Conservation (phyloP, 352 stramenopile genomes). For the Pythium myriotylum region DNA sequence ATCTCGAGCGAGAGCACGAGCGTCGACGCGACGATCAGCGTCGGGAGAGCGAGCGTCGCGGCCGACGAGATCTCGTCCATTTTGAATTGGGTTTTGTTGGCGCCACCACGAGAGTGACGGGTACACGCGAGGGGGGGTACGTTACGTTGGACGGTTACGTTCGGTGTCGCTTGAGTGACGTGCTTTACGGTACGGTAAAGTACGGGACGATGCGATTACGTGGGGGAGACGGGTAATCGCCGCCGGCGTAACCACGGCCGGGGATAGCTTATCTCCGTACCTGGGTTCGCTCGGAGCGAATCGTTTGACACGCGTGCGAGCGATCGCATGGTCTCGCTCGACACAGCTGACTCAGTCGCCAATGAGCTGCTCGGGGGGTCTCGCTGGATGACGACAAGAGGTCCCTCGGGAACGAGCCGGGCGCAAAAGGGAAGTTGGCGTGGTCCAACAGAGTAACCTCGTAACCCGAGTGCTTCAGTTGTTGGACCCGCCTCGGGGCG, state of each 20-base stretch:
- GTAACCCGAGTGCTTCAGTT: too few relatives aligned
- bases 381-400: too few relatives aligned
- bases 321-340: constrained; percentile 2
- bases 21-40: constrained; percentile 50
- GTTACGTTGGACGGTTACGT: too few relatives aligned
- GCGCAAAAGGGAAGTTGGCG: too few relatives aligned
- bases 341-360: neutral
- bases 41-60: constrained; percentile 10
- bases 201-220: too few relatives aligned
- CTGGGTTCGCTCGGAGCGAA: constrained; percentile 11
- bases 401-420: too few relatives aligned
- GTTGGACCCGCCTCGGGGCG: too few relatives aligned
- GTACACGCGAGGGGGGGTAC: neutral
- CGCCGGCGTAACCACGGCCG: neutral
- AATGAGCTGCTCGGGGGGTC: neutral
- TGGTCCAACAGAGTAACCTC: too few relatives aligned
- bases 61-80: too few relatives aligned
- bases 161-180: too few relatives aligned
- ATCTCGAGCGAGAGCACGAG: constrained; percentile 67
- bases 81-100: constrained; percentile 3
- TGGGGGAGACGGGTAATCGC: too few relatives aligned
- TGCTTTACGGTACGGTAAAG: too few relatives aligned
- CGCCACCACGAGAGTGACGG: neutral
- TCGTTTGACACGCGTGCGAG: constrained; percentile 7
- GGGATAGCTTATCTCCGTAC: neutral